Percentiles rank a stretch among this genome's conserved stretches.
phyloP scores from a whole-genome alignment of 208 protist genomes.

The Crithidia bombi region DNA sequence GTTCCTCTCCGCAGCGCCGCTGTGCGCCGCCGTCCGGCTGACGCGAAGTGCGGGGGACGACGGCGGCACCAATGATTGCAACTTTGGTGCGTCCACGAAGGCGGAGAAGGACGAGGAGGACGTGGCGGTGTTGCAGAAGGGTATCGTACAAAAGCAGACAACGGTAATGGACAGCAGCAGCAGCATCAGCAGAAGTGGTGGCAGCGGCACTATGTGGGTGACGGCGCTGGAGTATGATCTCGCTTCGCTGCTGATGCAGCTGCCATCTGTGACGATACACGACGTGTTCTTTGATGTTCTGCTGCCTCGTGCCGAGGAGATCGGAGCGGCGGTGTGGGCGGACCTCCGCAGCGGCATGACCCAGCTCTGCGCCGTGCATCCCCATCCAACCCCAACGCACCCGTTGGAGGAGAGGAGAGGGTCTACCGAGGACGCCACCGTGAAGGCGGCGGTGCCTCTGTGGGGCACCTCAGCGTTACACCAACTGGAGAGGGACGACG shows the following conservation, averaged over 20 bases:
- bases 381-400: neutral
- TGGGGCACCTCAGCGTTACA: slow-evolving; percentile 18
- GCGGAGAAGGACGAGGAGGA: too few relatives aligned
- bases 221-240: slow-evolving; percentile 40
- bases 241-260: slow-evolving; percentile 27
- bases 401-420: neutral
- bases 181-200: neutral
- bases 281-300: slow-evolving; percentile 28
- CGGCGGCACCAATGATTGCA: too few relatives aligned
- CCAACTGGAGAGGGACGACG: neutral
- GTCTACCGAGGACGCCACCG: too few relatives aligned
- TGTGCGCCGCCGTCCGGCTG: slow-evolving; percentile 2
- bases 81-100: too few relatives aligned
- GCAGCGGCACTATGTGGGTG: slow-evolving; percentile 12
- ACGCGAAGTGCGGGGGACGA: neutral
- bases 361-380: neutral
- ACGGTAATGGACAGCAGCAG: neutral
- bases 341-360: neutral
- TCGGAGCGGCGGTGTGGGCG: slow-evolving; percentile 17
- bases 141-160: neutral
- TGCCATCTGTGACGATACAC: slow-evolving; percentile 16
- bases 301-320: slow-evolving; percentile 21
- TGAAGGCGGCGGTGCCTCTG: neutral
- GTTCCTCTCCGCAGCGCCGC: slow-evolving; percentile 5
- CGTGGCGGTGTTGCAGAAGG: neutral